Base-by-base conservation (phyloP, 805 yeast genomes). In the Myxozyma nipponensis region DNA sequence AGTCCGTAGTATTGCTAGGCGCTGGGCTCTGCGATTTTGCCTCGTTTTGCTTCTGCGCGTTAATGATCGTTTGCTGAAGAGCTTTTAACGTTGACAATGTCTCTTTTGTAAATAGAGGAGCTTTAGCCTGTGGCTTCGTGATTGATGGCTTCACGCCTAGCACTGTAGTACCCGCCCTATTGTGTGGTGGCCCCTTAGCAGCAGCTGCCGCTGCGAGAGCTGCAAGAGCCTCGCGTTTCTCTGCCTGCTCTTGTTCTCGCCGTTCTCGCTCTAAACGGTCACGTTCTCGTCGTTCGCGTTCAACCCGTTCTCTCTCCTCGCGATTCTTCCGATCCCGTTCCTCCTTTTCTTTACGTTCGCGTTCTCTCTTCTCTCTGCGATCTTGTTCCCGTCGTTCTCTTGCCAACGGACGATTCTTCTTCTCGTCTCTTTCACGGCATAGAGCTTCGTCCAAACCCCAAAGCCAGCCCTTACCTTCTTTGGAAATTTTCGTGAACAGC, bases 401-500 rank as follows among this genome's bases (percentile, higher is more conserved):
- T 84, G 50, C 53, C 25, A 47, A 28, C 24, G 58, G 58, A 46
- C 78, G 79, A 65, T 80, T 78, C 68, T 86, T 79, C 42, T 76
- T 81, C 54, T 76, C 79, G 63, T 90, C 97, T 67, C 86, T 80
- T 60, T 89, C 96, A 19, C 82, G 82, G 50, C 86, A 79, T 56
- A 83, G 87, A 52, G 81, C 84, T 54, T 88, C 95, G 69, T 93
- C 96, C 36, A 93, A 72, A 2, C 91, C 91, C 95, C 96, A 91
- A 26, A 86, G 70, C 95, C 95, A 90, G 50, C 95, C 96, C 66
- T 85, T 85, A n/a, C 95, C 93, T 60, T 86, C 93, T 53, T 84
- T 83, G 35, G 88, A 81, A 15, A 85, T 83, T 63, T 85, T 85
- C 46, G 79, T 75, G 71, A 91, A 93, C 4, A 91, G 82, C 69